These are phyloP conservation scores for Suillus bovinus DNA, from an alignment of 768 basidiomycete genomes.

Conservation along the genomic window DNA sequence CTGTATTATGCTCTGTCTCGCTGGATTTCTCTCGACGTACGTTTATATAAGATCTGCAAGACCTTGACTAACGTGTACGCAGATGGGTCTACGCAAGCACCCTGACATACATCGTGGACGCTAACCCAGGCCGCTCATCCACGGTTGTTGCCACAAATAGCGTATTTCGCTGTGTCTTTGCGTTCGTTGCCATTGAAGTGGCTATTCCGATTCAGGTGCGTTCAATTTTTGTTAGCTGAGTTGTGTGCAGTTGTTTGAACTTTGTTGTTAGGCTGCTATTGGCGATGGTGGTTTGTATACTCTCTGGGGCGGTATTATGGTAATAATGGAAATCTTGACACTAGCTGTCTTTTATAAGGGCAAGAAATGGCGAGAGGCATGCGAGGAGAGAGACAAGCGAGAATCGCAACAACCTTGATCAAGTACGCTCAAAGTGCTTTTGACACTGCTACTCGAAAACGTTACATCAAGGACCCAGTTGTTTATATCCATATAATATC, in stretches of 20 bases:
- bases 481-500: not conserved
- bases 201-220: constrained; percentile 63
- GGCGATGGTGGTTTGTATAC: constrained; percentile 23
- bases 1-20: constrained; percentile 65
- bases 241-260: not conserved
- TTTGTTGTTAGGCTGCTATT: constrained; percentile 22
- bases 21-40: constrained; percentile 70
- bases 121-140: constrained; percentile 75
- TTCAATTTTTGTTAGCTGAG: not conserved
- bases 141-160: constrained; percentile 74
- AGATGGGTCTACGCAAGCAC: constrained; percentile 62
- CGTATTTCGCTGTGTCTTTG: constrained; percentile 63
- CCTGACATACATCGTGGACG: constrained; percentile 80
- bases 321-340: constrained; percentile 49
- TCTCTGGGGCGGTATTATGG: constrained; percentile 54
- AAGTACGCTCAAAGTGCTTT: not conserved
- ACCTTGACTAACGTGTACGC: not conserved
- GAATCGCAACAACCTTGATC: not conserved
- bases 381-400: constrained; percentile 41
- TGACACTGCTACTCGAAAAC: not conserved
- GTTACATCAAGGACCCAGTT: not conserved
- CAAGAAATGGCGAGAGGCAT: constrained; percentile 50
- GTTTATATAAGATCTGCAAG: constrained; percentile 18
- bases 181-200: constrained; percentile 67
- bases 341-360: constrained; percentile 59